Evolutionary conservation across 2,329 filamentous ascomycete genomes (phyloP).

Genomic region (Aspergillus puulaauensis): DNA sequence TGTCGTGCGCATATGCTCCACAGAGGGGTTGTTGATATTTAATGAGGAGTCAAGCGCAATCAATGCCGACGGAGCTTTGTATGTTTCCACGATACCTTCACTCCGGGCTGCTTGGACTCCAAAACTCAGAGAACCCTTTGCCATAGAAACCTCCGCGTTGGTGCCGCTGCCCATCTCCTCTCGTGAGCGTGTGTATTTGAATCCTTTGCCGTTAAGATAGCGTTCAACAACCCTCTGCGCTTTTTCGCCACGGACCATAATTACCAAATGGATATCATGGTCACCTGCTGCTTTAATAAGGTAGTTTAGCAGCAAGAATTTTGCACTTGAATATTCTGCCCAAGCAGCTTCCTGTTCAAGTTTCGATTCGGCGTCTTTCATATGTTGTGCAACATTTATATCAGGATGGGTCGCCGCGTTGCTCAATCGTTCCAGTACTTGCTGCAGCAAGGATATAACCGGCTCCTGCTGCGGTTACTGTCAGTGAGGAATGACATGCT

Average conservation of each 20-base stretch:
- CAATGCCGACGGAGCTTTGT: conserved; percentile 39
- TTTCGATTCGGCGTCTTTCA: conserved; percentile 34
- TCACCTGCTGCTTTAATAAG: conserved; percentile 37
- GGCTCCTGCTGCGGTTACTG: conserved; percentile 22
- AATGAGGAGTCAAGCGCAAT: conserved; percentile 47
- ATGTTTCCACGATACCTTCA: conserved; percentile 31
- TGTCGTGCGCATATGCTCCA: conserved; percentile 40
- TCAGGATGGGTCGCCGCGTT: conserved; percentile 47
- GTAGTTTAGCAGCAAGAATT: conserved; percentile 46
- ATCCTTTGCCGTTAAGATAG: conserved; percentile 44
- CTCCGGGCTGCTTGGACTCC: conserved; percentile 33
- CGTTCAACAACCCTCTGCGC: conserved; percentile 41
- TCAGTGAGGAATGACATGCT: conserved; percentile 10
- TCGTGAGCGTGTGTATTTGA: conserved; percentile 30
- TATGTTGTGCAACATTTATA: conserved; percentile 41
- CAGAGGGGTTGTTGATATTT: conserved; percentile 37
- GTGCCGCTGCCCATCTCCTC: conserved; percentile 32
- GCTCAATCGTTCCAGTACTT: conserved; percentile 38
- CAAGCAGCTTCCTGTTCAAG: conserved; percentile 42
- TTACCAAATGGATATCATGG: conserved; percentile 40
- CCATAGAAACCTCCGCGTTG: conserved; percentile 37
- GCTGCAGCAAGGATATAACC: conserved; percentile 32
- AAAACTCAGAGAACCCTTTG: conserved; percentile 36
- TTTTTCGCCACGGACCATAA: conserved; percentile 37
- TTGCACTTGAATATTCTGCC: conserved; percentile 49